phyloP scores from a whole-genome alignment of 2,329 filamentous ascomycete species.

The Fusarium subtropicale region DNA sequence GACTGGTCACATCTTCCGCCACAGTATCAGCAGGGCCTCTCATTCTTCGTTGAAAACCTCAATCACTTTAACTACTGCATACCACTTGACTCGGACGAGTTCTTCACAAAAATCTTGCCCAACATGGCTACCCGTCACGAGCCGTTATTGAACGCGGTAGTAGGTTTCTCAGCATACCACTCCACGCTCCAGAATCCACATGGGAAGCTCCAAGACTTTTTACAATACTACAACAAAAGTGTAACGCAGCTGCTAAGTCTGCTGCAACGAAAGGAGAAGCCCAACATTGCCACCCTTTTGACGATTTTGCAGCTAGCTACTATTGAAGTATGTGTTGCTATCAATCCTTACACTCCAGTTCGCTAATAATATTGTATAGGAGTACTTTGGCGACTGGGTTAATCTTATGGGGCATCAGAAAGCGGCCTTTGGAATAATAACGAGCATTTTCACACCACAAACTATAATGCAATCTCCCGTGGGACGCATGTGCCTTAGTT shows the following conservation, averaged over 20 bases:
- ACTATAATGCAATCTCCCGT: slow-evolving; percentile 77
- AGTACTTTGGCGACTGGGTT: slow-evolving; percentile 95
- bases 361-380: slow-evolving; percentile 62
- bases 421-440: slow-evolving; percentile 85
- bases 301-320: slow-evolving; percentile 93
- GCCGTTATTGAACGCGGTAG: slow-evolving; percentile 84
- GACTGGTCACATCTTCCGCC: slow-evolving; percentile 71
- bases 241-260: slow-evolving; percentile 80
- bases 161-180: slow-evolving; percentile 91
- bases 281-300: slow-evolving; percentile 79
- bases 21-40: slow-evolving; percentile 82
- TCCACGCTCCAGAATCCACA: slow-evolving; percentile 76
- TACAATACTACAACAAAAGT: slow-evolving; percentile 91
- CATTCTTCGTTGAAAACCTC: slow-evolving; percentile 82
- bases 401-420: slow-evolving; percentile 93
- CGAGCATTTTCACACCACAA: slow-evolving; percentile 80
- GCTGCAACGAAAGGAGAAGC: slow-evolving; percentile 76
- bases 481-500: slow-evolving; percentile 80
- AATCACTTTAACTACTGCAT: slow-evolving; percentile 86
- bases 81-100: slow-evolving; percentile 75
- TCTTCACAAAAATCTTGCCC: slow-evolving; percentile 78
- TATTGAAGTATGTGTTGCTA: slow-evolving; percentile 75
- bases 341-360: slow-evolving; percentile 14
- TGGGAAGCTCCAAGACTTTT: slow-evolving; percentile 82
- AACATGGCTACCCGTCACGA: slow-evolving; percentile 79